These are phyloP conservation scores for Ophiocordyceps polyrhachis-furcata DNA, from an alignment of 2,329 filamentous ascomycete genomes.

Conservation along the genomic window DNA sequence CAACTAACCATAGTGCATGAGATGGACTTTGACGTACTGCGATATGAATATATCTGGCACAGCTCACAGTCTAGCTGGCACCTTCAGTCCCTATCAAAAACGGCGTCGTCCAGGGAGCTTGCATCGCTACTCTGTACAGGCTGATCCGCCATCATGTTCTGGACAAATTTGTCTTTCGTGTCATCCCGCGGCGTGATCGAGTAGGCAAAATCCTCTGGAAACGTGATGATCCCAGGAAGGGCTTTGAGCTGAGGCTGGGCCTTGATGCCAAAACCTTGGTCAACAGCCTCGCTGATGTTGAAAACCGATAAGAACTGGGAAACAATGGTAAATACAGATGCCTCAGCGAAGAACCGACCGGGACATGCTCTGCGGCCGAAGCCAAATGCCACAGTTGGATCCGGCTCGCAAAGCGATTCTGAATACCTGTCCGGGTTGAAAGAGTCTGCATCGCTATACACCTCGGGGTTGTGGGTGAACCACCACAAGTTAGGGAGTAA, in stretches of 20 bases:
- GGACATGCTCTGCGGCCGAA: slow-evolving; percentile 18
- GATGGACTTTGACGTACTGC: too few species aligned
- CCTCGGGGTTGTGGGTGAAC: slow-evolving; percentile 45
- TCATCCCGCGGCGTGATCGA: neutral
- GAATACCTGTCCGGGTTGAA: slow-evolving; percentile 18
- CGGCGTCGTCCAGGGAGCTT: neutral
- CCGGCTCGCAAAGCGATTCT: slow-evolving; percentile 7
- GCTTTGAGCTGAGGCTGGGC: slow-evolving; percentile 8
- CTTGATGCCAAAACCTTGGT: slow-evolving; percentile 17
- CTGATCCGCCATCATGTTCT: slow-evolving; percentile 1
- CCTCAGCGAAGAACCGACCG: slow-evolving; percentile 13
- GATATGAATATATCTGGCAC: too few species aligned
- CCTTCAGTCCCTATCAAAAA: neutral
- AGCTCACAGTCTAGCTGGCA: too few species aligned
- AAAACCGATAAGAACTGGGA: slow-evolving; percentile 21
- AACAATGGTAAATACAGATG: slow-evolving; percentile 13
- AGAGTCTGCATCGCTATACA: slow-evolving; percentile 28
- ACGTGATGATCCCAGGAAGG: slow-evolving; percentile 1
- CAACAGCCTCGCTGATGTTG: slow-evolving; percentile 8
- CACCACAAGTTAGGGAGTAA: slow-evolving; percentile 11
- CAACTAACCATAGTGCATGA: too few species aligned
- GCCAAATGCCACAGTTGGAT: slow-evolving; percentile 14
- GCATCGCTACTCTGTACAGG: slow-evolving; percentile 1
- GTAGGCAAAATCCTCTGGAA: neutral
- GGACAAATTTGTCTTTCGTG: neutral